Base-by-base conservation (phyloP, 768 basidiomycete genomes). In the Boletus subcaerulescens region DNA sequence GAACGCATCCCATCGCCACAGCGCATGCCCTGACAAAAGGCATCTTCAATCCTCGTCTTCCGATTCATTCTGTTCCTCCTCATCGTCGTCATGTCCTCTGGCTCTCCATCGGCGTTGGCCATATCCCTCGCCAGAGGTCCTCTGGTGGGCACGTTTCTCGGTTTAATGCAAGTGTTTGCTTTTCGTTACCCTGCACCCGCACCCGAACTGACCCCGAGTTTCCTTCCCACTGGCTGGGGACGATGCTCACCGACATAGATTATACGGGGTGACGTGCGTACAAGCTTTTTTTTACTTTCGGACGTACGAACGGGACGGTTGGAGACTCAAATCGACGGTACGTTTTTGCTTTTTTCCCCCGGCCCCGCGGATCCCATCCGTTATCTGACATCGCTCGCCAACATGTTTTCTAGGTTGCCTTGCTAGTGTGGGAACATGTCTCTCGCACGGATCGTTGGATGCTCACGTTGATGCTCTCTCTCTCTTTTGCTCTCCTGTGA, bases 181-280 rank as follows among this genome's bases (percentile, higher is more conserved):
- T 9, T 8, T 29, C 29, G 29, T 29, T 2, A 7, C 20, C 1
- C 2, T 20, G 9, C 48, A 18, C 18, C 43, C n/a, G 9, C 48
- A 18, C 18, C 43, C n/a, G 11, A 22, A 38, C 6, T 17, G 8
- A 15, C 36, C 7, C 36, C 15, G 6, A 17, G 22, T 53, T 45
- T 42, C 56, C 57, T 38, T 29, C 4, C 14, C 33, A 35, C 14
- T 14, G 33, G 12, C 2, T 14, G 32, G 10, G 32, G 32, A 32
- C 8, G 17, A 15, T 17, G 17, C 14, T 13, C 17, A 39, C 18
- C 4, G 7, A 8, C 20, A 15, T 35, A 69, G 68, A 20, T 48
- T 70, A 3, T 69, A 70, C n/a, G 68, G 68, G 13, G 48, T 65
- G 6, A 67, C 65, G 7, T 68, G 65, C 54, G 56, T 58, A 41